Evolutionary conservation across 2,329 filamentous ascomycete genomes (phyloP), one percentile per base, ranked within the genome.

Genomic region (Microdochium paspali): DNA sequence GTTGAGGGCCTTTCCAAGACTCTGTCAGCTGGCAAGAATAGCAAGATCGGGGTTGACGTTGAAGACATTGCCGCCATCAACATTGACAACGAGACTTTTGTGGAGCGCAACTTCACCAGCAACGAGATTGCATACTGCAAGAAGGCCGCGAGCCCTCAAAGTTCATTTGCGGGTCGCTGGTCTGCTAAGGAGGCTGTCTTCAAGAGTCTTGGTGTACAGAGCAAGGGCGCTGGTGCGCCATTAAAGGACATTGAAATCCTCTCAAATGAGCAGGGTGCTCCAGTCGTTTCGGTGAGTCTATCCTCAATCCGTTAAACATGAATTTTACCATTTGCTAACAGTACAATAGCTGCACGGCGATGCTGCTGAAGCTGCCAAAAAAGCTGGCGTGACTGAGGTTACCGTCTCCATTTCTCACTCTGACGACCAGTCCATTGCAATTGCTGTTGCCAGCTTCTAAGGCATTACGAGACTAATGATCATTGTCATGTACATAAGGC

Each of bases 121-220:
- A 72, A 76, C 45, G 93, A 98, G 70, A 86, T 90, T 58, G 76
- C 79, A 25, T 97, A 98, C 73, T 98, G 94, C 74, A 76, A 77
- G 53, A 81, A 84, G 61, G 84, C 88, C 15, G 72, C 89, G 5
- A 84, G 79, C 61, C 87, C 90, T 1, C 88, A 89, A 62, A 87
- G 90, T 55, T 94, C 89, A 46, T 98, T 96, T 68, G 89, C 91
- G 4, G 93, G 93, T 45, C 83, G 90, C 56, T 98, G 93, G 93
- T 91, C 85, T 59, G 93, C 93, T 30, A 98, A 98, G 74, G 93
- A 98, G 71, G 93, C 93, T 24, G 90, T 98, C 1, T 98, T 98
- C 78, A 98, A 98, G 80, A 90, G 88, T 31, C 76, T 98, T 13
- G 90, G 90, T 55, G 90, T 97, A 12, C 71, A 78, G 57, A 85